Base-by-base conservation (phyloP, 2,329 filamentous ascomycete species). In the Trichoderma koningiopsis region DNA sequence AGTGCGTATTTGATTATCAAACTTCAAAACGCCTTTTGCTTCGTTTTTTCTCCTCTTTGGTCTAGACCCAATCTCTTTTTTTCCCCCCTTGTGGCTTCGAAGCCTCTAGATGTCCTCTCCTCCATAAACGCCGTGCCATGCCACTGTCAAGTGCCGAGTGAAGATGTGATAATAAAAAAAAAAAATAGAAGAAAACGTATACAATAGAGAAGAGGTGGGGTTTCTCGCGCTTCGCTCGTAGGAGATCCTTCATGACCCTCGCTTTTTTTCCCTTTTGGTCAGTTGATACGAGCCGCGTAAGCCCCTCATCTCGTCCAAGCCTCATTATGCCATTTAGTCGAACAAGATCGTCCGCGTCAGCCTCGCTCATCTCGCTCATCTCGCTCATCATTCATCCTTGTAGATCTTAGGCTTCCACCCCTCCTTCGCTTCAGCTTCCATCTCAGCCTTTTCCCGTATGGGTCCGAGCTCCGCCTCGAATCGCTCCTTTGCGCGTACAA, bases 391-490 rank as follows among this genome's bases (percentile, higher is more conserved):
- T 82, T 92, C 86, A 79, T 96, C 92, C 84, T 96, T 96, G 82
- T 96, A 97, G 70, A 97, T 84, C 85, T 97, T 97, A 70, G 95
- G 96, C 79, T 94, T 96, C 89, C 93, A 97, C 0, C 95, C 96
- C 72, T 93, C 91, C 78, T 91, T 89, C 66, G 91, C 76, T 80
- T 97, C 94, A 68, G 91, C 90, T 77, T 97, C 93, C 76, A 89
- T 85, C 74, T 90, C 89, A 16, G 87, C 86, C 78, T 90, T 89
- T 78, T 92, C 90, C 76, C 89, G 85, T 70, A 90, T 87, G 70
- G 92, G 89, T 72, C 89, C 86, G 52, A 96, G 83, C 81, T 99
- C 95, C 75, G 91, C 86, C 83, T 98, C 95, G 82, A 99, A 91
- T 72, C 96, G 86, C 83, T 99, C 95, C 76, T 95, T 88, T 70